Conservation (phyloP, 495 filamentous ascomycete species). For the Lophium mytilinum region DNA sequence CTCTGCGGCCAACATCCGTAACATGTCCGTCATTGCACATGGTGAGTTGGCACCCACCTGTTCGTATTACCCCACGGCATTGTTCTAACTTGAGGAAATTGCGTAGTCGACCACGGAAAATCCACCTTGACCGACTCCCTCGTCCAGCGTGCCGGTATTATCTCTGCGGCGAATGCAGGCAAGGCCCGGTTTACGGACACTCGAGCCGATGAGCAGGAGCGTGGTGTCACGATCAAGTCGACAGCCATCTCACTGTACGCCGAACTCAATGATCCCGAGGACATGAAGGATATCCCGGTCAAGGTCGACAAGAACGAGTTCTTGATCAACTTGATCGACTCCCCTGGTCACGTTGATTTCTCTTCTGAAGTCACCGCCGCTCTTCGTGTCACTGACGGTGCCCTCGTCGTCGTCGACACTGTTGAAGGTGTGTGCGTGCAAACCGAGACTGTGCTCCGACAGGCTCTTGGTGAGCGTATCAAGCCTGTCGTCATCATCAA, state of each 20-base stretch:
- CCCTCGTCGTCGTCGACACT: constrained; percentile 98
- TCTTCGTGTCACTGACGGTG: constrained; percentile 99
- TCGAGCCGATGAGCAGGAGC: constrained; percentile 93
- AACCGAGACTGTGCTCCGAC: constrained; percentile 98
- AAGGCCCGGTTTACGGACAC: constrained; percentile 95
- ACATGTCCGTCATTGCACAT: constrained; percentile 99
- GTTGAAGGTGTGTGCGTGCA: constrained; percentile 99
- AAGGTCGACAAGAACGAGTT: constrained; percentile 86
- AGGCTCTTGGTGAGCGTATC: constrained; percentile 99
- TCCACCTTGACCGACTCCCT: constrained; percentile 98
- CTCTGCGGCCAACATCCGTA: constrained; percentile 93
- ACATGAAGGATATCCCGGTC: constrained; percentile 91
- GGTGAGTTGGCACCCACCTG: constrained; percentile 41
- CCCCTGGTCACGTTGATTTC: constrained; percentile 99
- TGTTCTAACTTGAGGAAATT: constrained; percentile 3
- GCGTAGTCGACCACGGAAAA: constrained; percentile 93
- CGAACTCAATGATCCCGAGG: constrained; percentile 68
- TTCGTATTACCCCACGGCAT: too few species aligned
- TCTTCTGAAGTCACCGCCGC: constrained; percentile 99
- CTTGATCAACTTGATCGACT: constrained; percentile 99
- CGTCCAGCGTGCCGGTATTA: constrained; percentile 98
- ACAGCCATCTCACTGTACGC: constrained; percentile 98
- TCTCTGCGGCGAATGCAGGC: constrained; percentile 95
- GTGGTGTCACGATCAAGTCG: constrained; percentile 99
- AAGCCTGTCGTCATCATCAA: constrained; percentile 99